Conservation (phyloP, 306 rosid genomes). For the Vigna mungo region DNA sequence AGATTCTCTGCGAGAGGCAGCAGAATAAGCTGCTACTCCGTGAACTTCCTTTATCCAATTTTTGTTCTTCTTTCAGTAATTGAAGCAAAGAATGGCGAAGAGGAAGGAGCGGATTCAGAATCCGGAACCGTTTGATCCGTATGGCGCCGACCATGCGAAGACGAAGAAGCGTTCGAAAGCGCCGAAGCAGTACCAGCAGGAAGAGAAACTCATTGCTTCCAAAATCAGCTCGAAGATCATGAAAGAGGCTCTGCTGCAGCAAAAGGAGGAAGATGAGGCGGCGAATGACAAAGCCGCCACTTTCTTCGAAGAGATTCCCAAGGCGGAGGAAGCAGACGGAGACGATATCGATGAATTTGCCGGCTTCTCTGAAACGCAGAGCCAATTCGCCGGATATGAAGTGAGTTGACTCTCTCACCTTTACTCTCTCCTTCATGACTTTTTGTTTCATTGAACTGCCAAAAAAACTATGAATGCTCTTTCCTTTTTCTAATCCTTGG, state of each 20-base stretch:
- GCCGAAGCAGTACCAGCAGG: conserved; percentile 69
- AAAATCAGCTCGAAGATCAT: conserved; percentile 78
- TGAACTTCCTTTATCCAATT: background rate
- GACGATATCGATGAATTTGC: conserved; percentile 63
- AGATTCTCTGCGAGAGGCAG: too few relatives aligned
- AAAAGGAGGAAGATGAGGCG: conserved; percentile 62
- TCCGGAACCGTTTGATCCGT: conserved; percentile 75
- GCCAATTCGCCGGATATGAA: conserved; percentile 52
- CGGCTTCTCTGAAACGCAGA: conserved; percentile 72
- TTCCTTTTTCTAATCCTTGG: too few relatives aligned
- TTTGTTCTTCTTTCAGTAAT: background rate
- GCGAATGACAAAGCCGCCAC: conserved; percentile 36
- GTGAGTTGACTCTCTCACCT: conserved; percentile 43
- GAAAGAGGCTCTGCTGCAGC: conserved; percentile 78
- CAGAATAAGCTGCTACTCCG: too few relatives aligned
- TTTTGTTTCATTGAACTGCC: background rate
- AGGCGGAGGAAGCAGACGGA: conserved; percentile 32
- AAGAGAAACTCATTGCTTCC: conserved; percentile 61
- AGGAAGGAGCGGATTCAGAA: conserved; percentile 77
- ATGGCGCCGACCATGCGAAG: conserved; percentile 50
- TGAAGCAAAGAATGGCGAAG: conserved; percentile 57
- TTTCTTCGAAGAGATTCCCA: conserved; percentile 42
- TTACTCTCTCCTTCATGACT: background rate
- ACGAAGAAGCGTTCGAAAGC: conserved; percentile 62
- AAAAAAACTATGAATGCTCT: background rate